Evolutionary conservation across 1,284 basidiomycete species (phyloP).

Genomic region (Ceratobasidium sp.): DNA sequence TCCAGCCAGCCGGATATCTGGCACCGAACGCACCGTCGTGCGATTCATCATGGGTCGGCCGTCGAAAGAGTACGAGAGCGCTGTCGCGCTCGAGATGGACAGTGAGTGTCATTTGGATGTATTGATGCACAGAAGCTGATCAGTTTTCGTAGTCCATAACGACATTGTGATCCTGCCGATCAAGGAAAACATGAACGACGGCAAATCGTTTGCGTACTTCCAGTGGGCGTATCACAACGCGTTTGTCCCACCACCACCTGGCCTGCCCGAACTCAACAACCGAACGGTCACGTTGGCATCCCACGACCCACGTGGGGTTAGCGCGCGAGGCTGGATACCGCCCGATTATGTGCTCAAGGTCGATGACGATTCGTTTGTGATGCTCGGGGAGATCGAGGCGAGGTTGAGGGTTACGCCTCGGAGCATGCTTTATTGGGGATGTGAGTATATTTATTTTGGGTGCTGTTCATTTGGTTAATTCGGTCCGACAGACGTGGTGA

Average conservation of each 20-base stretch:
- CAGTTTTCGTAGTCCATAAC: conserved; percentile 71
- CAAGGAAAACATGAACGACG: conserved; percentile 89
- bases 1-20: conserved; percentile 74
- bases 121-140: neutral
- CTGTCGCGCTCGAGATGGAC: conserved; percentile 88
- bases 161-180: conserved; percentile 87
- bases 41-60: conserved; percentile 93
- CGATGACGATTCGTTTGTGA: conserved; percentile 92
- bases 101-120: conserved; percentile 59
- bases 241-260: conserved; percentile 78
- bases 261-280: conserved; percentile 27
- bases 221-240: conserved; percentile 90
- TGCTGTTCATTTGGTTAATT: too few relatives aligned
- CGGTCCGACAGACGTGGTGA: conserved; percentile 75
- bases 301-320: conserved; percentile 48
- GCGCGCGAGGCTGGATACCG: conserved; percentile 63
- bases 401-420: conserved; percentile 74
- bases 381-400: conserved; percentile 93
- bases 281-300: conserved; percentile 42
- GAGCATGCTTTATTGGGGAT: conserved; percentile 88
- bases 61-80: conserved; percentile 75
- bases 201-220: conserved; percentile 88
- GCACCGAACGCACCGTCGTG: conserved; percentile 84
- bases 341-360: conserved; percentile 91
- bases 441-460: conserved; percentile 52